A percentile compares a stretch with the other conserved stretches of the same genome.
Conservation (phyloP, 1,284 basidiomycete species). For the Thelephora terrestris region DNA sequence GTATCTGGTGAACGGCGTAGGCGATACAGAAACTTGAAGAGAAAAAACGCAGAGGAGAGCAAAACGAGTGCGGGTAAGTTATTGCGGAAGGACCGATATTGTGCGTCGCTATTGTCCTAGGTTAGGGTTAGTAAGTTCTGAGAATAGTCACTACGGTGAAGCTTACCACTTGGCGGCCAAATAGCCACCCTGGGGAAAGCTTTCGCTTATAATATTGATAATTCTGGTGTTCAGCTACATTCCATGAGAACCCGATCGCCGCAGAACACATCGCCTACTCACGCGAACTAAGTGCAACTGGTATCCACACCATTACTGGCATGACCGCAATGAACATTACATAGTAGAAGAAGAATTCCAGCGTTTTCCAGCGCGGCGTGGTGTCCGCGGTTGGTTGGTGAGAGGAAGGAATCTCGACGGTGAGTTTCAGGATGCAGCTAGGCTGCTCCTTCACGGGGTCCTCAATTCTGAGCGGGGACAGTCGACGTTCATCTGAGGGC, state of each 20-base stretch:
- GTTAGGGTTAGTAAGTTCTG: constrained; percentile 8
- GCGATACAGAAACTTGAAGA: constrained; percentile 29
- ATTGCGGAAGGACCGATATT: constrained; percentile 76
- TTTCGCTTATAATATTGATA: constrained; percentile 50
- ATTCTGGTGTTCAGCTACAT: constrained; percentile 63
- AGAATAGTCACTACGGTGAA: not conserved
- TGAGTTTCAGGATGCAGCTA: constrained; percentile 32
- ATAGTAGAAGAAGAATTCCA: constrained; percentile 79
- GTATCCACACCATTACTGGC: constrained; percentile 75
- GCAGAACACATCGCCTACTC: constrained; percentile 19
- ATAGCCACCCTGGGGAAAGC: constrained; percentile 62
- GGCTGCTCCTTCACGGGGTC: constrained; percentile 7
- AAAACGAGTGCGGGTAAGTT: constrained; percentile 55
- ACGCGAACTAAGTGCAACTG: constrained; percentile 71
- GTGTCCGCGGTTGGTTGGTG: constrained; percentile 16
- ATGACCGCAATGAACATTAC: constrained; percentile 53
- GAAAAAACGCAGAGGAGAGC: constrained; percentile 39
- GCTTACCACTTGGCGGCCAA: constrained; percentile 57
- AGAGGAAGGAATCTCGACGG: constrained; percentile 37
- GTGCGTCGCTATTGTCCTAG: constrained; percentile 79
- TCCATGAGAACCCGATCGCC: not conserved
- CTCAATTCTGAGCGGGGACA: constrained; percentile 10
- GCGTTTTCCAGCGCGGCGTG: constrained; percentile 64
- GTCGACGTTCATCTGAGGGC: not conserved
- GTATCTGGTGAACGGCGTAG: not conserved